Evolutionary conservation across 1,284 basidiomycete species (phyloP).

Genomic region (Sporisorium graminicola): DNA sequence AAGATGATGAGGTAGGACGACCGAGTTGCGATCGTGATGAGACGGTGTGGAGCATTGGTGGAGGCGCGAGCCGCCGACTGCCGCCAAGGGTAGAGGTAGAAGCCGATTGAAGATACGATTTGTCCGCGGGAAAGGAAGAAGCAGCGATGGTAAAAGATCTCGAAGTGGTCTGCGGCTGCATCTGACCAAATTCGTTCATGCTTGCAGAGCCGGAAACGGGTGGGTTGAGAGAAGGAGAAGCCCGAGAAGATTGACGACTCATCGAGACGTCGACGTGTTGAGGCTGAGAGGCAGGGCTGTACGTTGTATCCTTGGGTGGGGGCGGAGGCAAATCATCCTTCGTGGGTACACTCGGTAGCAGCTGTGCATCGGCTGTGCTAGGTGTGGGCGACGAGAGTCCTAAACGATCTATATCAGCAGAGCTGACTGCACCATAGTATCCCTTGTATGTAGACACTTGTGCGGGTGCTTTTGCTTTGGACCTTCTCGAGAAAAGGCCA

Average conservation of each 20-base stretch:
- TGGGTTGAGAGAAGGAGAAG: conserved; percentile 2
- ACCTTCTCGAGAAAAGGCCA: conserved; percentile 38
- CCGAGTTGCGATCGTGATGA: conserved; percentile 6
- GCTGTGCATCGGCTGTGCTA: conserved; percentile 39
- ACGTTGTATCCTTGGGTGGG: conserved; percentile 18
- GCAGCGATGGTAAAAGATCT: conserved; percentile 17
- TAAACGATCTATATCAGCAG: conserved; percentile 39
- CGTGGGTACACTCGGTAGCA: conserved; percentile 38
- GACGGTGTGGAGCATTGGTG: conserved; percentile 8
- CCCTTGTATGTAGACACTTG: conserved; percentile 8
- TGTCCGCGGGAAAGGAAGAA: conserved; percentile 3
- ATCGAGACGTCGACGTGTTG: conserved; percentile 2
- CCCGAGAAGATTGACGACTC: conserved; percentile 6
- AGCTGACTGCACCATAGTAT: conserved; percentile 31
- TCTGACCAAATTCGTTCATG: conserved; percentile 35
- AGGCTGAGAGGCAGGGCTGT: background rate
- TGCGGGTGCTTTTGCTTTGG: conserved; percentile 18
- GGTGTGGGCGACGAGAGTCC: conserved; percentile 43
- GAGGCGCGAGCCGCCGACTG: conserved; percentile 12
- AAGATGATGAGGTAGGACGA: background rate
- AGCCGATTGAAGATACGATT: background rate
- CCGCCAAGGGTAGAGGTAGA: conserved; percentile 8
- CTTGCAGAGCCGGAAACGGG: background rate
- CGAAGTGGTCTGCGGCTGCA: background rate
- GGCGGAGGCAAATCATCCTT: conserved; percentile 40